A percentile compares a stretch with the other conserved stretches of the same genome.
phyloP scores from a whole-genome alignment of 1,284 basidiomycete genomes.

The Leccinum pallidistipes region DNA sequence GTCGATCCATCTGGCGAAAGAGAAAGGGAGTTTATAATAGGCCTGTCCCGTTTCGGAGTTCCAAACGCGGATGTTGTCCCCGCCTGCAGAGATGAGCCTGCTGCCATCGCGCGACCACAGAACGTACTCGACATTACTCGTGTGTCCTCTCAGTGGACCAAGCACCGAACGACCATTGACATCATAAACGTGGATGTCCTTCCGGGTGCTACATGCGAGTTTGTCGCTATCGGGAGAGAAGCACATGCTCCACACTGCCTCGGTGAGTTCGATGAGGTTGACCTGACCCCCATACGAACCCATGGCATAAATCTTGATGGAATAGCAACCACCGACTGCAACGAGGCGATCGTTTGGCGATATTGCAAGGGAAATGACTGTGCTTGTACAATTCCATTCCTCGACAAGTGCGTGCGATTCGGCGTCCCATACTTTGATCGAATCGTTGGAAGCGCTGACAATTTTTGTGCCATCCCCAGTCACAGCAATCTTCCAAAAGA shows the following conservation, averaged over 20 bases:
- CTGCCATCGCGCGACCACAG: background rate
- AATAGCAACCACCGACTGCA: background rate
- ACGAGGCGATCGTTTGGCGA: background rate
- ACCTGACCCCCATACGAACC: too few relatives aligned
- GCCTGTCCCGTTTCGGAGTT: background rate
- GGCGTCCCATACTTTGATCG: background rate
- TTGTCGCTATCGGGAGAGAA: background rate
- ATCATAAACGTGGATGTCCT: background rate
- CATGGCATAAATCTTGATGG: too few relatives aligned
- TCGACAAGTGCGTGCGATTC: background rate
- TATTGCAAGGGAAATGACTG: background rate
- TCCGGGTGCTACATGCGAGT: background rate
- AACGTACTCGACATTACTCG: background rate
- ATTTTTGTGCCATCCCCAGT: background rate
- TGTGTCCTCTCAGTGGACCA: background rate
- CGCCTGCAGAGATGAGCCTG: background rate
- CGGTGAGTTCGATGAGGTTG: too few relatives aligned
- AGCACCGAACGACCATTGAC: background rate
- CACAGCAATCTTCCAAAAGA: background rate
- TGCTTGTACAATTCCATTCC: background rate
- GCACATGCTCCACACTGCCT: too few relatives aligned
- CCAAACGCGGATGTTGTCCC: background rate
- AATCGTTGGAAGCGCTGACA: background rate
- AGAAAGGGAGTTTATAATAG: background rate
- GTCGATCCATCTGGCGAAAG: background rate